Percentiles rank a stretch among this genome's conserved stretches.
Conservation (phyloP, 768 basidiomycete genomes). For the Phlebiopsis flavidoalba region DNA sequence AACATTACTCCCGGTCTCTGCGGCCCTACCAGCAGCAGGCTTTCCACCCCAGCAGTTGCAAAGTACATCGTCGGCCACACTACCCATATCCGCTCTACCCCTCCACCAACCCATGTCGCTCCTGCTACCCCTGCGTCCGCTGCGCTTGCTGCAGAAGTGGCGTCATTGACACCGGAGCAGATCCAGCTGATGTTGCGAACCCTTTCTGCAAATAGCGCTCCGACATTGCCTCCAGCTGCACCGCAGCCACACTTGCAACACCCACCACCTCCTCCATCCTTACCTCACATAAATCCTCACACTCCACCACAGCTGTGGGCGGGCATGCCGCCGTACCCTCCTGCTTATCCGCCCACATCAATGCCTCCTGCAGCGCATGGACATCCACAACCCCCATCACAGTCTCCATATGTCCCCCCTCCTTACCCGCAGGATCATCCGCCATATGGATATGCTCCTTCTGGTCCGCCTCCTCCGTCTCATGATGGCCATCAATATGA, state of each 20-base stretch:
- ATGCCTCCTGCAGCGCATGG: not conserved
- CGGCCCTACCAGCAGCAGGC: not conserved
- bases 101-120: constrained; percentile 11
- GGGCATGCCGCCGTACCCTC: not conserved
- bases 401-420: not conserved
- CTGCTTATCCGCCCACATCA: not conserved
- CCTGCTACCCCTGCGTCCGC: constrained; percentile 16
- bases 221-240: constrained; percentile 23
- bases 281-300: not conserved
- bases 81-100: constrained; percentile 15
- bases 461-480: not conserved
- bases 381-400: no score
- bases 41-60: not conserved
- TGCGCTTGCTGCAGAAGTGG: constrained; percentile 47
- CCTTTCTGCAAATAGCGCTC: constrained; percentile 39
- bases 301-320: constrained; percentile 5
- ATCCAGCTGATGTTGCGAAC: constrained; percentile 63
- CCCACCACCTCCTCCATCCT: constrained; percentile 6
- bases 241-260: constrained; percentile 23
- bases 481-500: constrained; percentile 6
- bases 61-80: not conserved
- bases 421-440: not conserved
- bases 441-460: not conserved
- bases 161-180: constrained; percentile 71
- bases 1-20: not conserved